Evolutionary conservation across 2,329 filamentous ascomycete species (phyloP).

Genomic region (Ascochyta viciae-villosae): DNA sequence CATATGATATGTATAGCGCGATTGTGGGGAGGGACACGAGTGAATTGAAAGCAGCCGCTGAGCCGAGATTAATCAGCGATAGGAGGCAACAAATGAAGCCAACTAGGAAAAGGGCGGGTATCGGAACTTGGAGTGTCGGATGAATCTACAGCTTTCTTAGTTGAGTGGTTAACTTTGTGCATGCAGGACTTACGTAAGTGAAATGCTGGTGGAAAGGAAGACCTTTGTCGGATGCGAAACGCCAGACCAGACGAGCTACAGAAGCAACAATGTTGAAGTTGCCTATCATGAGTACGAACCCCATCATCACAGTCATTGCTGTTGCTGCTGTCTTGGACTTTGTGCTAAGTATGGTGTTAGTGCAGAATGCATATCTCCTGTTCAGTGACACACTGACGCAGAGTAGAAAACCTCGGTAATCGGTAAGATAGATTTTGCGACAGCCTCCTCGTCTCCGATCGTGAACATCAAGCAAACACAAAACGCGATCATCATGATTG

Average conservation of each 20-base stretch:
- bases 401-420: slow-evolving; percentile 51
- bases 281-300: slow-evolving; percentile 49
- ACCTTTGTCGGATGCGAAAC: slow-evolving; percentile 58
- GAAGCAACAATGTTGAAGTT: slow-evolving; percentile 56
- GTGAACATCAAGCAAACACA: slow-evolving; percentile 55
- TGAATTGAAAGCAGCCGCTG: slow-evolving; percentile 46
- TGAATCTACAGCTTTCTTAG: slow-evolving; percentile 17
- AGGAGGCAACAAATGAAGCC: slow-evolving; percentile 41
- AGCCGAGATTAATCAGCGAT: slow-evolving; percentile 41
- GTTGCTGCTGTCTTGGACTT: too few species aligned
- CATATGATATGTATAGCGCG: slow-evolving; percentile 43
- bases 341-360: too few species aligned
- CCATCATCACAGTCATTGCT: slow-evolving; percentile 23
- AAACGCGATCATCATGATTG: slow-evolving; percentile 53
- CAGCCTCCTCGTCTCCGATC: slow-evolving; percentile 48
- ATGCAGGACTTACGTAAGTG: slow-evolving; percentile 23
- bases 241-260: slow-evolving; percentile 58
- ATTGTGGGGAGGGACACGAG: slow-evolving; percentile 43
- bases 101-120: slow-evolving; percentile 35
- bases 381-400: slow-evolving; percentile 43
- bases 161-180: too few species aligned
- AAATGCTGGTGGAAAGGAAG: slow-evolving; percentile 49
- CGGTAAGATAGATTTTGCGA: slow-evolving; percentile 24
- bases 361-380: too few species aligned
- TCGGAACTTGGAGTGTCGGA: slow-evolving; percentile 34